Base-by-base conservation (phyloP, 202 grass and related monocot species). In the Saccharum hybrid region DNA sequence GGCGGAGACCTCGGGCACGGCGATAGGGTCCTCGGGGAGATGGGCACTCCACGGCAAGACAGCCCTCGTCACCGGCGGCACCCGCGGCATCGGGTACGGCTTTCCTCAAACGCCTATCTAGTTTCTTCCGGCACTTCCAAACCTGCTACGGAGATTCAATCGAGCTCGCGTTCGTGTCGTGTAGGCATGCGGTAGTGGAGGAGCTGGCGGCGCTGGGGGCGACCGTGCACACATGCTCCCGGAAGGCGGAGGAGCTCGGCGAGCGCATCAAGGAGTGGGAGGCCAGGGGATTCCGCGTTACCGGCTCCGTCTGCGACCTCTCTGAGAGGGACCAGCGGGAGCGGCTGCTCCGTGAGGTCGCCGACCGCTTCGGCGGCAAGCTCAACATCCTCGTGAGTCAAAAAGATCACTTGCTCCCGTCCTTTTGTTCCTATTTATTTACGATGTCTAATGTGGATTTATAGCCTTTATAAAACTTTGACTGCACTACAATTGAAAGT, bases 361-460 rank as follows among this genome's bases (percentile, higher is more conserved):
- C 69, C 39, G 78, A 78, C 3, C 21, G 59, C 65, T 91, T 98
- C 78, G 31, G 85, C 3, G 90, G 89, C 40, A 94, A 86, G 21
- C 81, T 98, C 71, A 82, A 92, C 36, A 98, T 93, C 61, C 89
- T 98, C 73, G 95, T 98, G 77, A 88, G 84, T 81, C 10, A 7
- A 15, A 33, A 60, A 62, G 1, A 49, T 49, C 33, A 8, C 39
- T 28, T 7, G 40, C 19, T 15, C 46, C 68, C 12, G 2, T 59
- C 45, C 8, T 15, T 48, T 13, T 75, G 19, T 48, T 63, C 28
- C 26, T 12, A 30, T 63, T 37, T 26, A 0, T 10, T 10, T 22
- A 19, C 39, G 14, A 82, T 82, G 2, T 61, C 15, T 22, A 62
- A 48, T 26, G 10, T 15, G 39, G 40, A 26, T 71, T 45, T 45